phyloP scores from a whole-genome alignment of 2,329 filamentous ascomycete species.

The Neopestalotiopsis rosae region DNA sequence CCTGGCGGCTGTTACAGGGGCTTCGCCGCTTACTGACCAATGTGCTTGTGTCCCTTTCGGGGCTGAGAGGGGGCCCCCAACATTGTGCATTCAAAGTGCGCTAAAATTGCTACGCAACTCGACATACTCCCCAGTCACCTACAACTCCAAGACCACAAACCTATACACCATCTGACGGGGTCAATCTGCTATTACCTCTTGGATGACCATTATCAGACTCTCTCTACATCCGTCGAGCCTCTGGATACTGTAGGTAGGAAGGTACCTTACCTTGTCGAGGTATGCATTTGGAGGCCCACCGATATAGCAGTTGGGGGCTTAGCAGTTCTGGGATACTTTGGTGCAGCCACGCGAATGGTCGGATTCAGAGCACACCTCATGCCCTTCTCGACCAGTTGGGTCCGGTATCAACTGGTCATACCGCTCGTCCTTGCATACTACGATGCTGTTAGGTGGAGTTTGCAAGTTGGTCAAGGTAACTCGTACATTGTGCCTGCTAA shows the following conservation, averaged over 20 bases:
- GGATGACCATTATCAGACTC: no score
- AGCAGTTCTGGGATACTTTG: neutral
- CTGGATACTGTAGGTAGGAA: no score
- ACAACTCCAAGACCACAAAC: neutral
- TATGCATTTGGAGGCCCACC: neutral
- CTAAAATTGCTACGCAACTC: constrained; percentile 1
- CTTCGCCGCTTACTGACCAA: constrained; percentile 32
- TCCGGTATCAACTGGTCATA: neutral
- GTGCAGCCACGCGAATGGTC: neutral
- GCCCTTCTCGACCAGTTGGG: neutral
- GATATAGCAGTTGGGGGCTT: neutral
- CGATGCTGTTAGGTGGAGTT: neutral
- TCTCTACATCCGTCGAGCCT: no score
- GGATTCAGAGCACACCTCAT: neutral
- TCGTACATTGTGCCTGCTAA: neutral
- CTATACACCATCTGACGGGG: neutral
- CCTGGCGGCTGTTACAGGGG: constrained; percentile 16
- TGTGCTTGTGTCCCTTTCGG: constrained; percentile 25
- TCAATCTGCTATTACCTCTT: neutral
- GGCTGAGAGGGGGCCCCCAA: constrained; percentile 24
- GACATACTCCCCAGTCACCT: neutral
- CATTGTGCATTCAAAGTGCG: neutral
- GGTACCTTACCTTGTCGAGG: no score
- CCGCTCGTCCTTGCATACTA: neutral
- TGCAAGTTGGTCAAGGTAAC: neutral